Conservation (phyloP, 2,329 filamentous ascomycete genomes). For the Fusarium dlaminii region DNA sequence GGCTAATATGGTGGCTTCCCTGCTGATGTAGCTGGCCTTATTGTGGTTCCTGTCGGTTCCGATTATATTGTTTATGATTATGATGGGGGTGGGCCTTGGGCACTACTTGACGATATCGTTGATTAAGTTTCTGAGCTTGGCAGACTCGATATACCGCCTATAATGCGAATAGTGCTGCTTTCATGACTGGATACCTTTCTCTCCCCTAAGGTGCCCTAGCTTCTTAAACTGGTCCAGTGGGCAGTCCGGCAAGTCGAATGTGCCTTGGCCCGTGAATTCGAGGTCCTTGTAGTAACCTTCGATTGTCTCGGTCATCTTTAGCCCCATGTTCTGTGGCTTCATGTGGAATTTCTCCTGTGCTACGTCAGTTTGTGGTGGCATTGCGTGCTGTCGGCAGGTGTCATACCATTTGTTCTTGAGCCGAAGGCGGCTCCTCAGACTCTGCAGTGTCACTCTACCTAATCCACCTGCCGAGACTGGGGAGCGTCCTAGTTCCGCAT, state of each 20-base stretch:
- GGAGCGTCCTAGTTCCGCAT: not conserved
- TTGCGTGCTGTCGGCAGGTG: too few species aligned
- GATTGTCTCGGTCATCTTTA: not conserved
- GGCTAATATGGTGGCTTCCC: too few species aligned
- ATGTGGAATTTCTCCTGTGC: not conserved
- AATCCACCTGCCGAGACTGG: not conserved
- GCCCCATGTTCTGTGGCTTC: not conserved
- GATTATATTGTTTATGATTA: too few species aligned
- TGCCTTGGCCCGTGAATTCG: not conserved
- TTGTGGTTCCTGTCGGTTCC: too few species aligned
- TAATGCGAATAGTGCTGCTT: not conserved
- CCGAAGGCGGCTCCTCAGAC: not conserved
- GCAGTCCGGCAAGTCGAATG: not conserved
- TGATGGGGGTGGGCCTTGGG: too few species aligned
- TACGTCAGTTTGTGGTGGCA: too few species aligned
- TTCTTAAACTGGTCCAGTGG: not conserved
- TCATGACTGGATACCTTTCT: not conserved
- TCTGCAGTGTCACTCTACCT: not conserved
- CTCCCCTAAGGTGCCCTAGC: not conserved
- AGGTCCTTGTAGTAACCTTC: not conserved
- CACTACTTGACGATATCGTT: too few species aligned
- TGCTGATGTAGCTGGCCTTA: too few species aligned
- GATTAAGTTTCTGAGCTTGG: too few species aligned
- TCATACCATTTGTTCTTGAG: too few species aligned
- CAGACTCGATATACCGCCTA: not conserved